Base-by-base conservation (phyloP, 2,329 filamentous ascomycete genomes). In the Penicillium sclerotiorum region DNA sequence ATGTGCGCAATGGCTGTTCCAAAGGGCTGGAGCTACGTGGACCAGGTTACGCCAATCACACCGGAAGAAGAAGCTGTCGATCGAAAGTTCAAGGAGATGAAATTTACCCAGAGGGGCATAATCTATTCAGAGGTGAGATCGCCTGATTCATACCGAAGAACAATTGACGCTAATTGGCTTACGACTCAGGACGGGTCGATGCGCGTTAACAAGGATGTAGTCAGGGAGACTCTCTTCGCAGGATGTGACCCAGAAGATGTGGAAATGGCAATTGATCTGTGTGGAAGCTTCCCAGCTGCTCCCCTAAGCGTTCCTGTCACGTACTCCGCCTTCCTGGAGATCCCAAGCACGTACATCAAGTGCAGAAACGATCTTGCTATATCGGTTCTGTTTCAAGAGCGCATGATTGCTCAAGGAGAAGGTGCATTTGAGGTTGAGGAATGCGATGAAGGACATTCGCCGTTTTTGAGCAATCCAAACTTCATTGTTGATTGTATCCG, bases 291-390 rank as follows among this genome's bases (percentile, higher is more conserved):
- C 17, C 61, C 64, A 1, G 0, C 45, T 0, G 63, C 56, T 6
- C 63, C 62, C 2, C 36, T 67, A 17, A 22, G 45, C 8, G 59
- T 65, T 7, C 64, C 64, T 5, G 63, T 49, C 1, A 67, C 63
- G 4, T 66, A 64, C 27, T 59, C 64, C 3, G 61, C 64, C 2
- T 67, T 58, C 27, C 45, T 45, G 1, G 64, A 64, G 28, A 64
- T 67, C 17, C 62, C 64, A 1, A 62, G 62, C 45, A 65, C 60
- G 6, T 67, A 66, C 37, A 65, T 67, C 27, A 53, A 66, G 21
- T 64, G 61, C 36, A 54, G 61, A 37, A 66, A 67, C 22, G 64
- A 67, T 38, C 37, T 27, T 18, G 62, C 63, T 4, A 51, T 67
- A 36, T 43, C 53, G 8, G 36, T 50, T 3, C 52, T 45, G 1